These are phyloP conservation scores for Oryza nivara DNA, from an alignment of 176 grass and related monocot species.

Conservation along the genomic window DNA sequence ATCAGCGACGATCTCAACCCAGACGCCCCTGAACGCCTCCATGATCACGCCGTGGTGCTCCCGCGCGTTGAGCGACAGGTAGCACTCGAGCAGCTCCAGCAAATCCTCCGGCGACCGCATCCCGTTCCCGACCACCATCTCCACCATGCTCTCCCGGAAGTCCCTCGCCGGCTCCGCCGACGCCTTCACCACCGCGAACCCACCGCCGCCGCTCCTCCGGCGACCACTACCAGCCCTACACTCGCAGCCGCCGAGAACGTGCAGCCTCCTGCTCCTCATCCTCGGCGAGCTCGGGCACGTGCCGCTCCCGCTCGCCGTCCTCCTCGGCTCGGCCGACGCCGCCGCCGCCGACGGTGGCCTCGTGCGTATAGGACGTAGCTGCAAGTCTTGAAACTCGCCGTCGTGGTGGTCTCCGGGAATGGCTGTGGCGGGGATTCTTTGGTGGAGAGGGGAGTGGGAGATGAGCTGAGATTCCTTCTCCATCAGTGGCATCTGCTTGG, in stretches of 20 bases:
- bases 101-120: constrained; percentile 51
- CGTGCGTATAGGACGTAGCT: constrained; percentile 55
- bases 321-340: neutral
- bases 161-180: constrained; percentile 58
- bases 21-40: constrained; percentile 68
- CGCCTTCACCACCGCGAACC: constrained; percentile 48
- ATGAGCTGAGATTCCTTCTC: constrained; percentile 12
- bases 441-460: constrained; percentile 5
- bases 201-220: constrained; percentile 17
- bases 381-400: constrained; percentile 18
- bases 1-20: constrained; percentile 39
- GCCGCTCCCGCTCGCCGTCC: neutral
- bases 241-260: neutral
- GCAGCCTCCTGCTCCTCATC: constrained; percentile 43
- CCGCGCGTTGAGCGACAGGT: constrained; percentile 61
- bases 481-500: constrained; percentile 14
- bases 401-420: neutral
- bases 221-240: neutral
- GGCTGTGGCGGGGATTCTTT: neutral
- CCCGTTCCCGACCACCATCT: constrained; percentile 71
- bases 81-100: constrained; percentile 65
- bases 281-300: constrained; percentile 47
- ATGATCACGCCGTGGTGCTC: constrained; percentile 79
- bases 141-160: constrained; percentile 73
- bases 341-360: neutral